phyloP scores from a whole-genome alignment of 257 asterid genomes.

The Paraleonurus japonicus region DNA sequence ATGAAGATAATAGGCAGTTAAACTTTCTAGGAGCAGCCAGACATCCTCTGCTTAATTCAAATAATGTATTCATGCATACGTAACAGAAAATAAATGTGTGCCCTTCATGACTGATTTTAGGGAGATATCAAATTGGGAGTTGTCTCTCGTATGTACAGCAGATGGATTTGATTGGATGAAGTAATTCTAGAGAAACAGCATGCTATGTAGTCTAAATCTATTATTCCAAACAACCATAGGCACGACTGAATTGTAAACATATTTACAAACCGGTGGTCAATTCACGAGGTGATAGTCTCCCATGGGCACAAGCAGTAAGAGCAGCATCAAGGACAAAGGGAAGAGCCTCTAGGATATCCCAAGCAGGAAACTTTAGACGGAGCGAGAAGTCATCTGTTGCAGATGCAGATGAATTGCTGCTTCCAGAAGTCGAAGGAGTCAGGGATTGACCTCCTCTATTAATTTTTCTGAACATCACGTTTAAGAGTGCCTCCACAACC shows the following conservation, averaged over 20 bases:
- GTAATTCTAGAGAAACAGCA: slow-evolving; percentile 20
- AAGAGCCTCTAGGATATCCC: slow-evolving; percentile 97
- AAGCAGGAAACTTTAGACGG: slow-evolving; percentile 85
- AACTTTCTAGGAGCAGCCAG: slow-evolving; percentile 9
- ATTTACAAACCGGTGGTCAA: slow-evolving; percentile 76
- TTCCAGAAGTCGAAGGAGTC: slow-evolving; percentile 77
- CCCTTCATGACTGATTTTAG: slow-evolving; percentile 6
- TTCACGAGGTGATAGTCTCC: slow-evolving; percentile 89
- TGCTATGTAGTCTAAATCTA: slow-evolving; percentile 9
- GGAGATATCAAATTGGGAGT: neutral
- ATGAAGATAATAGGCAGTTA: neutral
- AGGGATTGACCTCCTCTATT: slow-evolving; percentile 56
- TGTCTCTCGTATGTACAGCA: neutral
- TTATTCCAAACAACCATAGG: slow-evolving; percentile 11
- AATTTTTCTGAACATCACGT: slow-evolving; percentile 79
- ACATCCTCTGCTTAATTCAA: slow-evolving; percentile 8
- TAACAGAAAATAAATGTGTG: neutral
- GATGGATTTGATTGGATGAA: slow-evolving; percentile 11
- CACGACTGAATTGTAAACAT: neutral
- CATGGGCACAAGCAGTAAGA: slow-evolving; percentile 92
- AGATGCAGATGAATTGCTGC: slow-evolving; percentile 70
- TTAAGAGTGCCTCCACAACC: slow-evolving; percentile 80
- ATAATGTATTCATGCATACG: neutral
- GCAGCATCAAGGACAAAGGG: slow-evolving; percentile 99
- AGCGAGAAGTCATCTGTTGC: slow-evolving; percentile 61